Percentiles rank a stretch among this genome's conserved stretches.
Evolutionary conservation across 1,139 yeast species (phyloP).

Genomic region (Pichia sp.): DNA sequence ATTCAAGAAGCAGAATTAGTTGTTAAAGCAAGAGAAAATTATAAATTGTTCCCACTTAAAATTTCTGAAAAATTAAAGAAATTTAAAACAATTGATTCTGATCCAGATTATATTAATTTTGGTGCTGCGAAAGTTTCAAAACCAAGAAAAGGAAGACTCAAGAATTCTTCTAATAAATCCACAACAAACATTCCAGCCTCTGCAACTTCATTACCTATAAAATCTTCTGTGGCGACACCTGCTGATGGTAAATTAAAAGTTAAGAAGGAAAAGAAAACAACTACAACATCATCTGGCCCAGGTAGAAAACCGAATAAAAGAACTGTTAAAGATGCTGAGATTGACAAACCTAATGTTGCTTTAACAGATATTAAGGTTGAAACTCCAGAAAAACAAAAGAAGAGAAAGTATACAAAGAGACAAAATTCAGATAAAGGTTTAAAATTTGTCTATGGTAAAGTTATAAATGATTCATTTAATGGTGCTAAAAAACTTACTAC

Average conservation of each 20-base stretch:
- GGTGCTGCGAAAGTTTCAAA: background rate
- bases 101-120: slow-evolving; percentile 8
- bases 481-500: slow-evolving; percentile 6
- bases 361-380: no score
- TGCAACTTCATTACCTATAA: background rate
- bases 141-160: slow-evolving; percentile 1
- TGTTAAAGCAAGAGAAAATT: slow-evolving; percentile 41
- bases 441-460: slow-evolving; percentile 12
- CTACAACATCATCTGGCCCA: background rate
- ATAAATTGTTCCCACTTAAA: slow-evolving; percentile 19
- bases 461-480: slow-evolving; percentile 3
- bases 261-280: slow-evolving; percentile 7
- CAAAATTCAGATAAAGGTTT: slow-evolving; percentile 7
- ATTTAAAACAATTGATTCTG: slow-evolving; percentile 16
- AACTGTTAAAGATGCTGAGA: background rate
- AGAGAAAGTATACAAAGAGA: slow-evolving; percentile 10
- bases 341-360: no score
- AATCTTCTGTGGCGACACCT: background rate
- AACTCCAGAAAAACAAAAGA: slow-evolving; percentile 2
- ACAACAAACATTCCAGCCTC: background rate
- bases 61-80: slow-evolving; percentile 5
- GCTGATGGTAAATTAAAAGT: slow-evolving; percentile 1
- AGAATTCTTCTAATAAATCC: background rate
- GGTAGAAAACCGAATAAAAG: background rate
- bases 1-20: slow-evolving; percentile 59